phyloP scores from a whole-genome alignment of 2,329 filamentous ascomycete genomes.

The Microascus cirrosus region DNA sequence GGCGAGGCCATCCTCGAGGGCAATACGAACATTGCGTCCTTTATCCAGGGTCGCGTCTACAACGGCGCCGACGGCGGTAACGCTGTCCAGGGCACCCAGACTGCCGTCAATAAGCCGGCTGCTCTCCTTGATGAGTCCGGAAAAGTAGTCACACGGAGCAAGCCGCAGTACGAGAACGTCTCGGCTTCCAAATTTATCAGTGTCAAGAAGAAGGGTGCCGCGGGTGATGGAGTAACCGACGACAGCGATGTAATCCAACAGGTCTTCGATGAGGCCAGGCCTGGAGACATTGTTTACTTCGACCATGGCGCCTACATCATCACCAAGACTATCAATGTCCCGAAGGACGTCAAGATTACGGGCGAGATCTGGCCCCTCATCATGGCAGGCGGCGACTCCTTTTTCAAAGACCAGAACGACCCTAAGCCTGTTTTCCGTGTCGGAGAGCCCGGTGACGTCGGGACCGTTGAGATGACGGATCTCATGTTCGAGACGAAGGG shows the following conservation, averaged over 20 bases:
- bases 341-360: conserved; percentile 74
- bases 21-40: conserved; percentile 57
- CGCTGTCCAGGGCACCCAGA: conserved; percentile 47
- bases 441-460: conserved; percentile 64
- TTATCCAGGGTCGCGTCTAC: conserved; percentile 72
- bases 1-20: conserved; percentile 54
- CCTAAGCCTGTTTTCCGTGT: conserved; percentile 81
- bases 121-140: conserved; percentile 53
- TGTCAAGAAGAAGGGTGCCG: conserved; percentile 72
- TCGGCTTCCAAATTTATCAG: conserved; percentile 64
- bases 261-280: conserved; percentile 55
- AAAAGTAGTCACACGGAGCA: conserved; percentile 69
- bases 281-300: conserved; percentile 60
- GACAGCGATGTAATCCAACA: conserved; percentile 79
- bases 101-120: conserved; percentile 49
- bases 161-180: conserved; percentile 74
- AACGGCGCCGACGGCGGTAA: conserved; percentile 30
- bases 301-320: conserved; percentile 66
- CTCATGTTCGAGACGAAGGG: conserved; percentile 78
- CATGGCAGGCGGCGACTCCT: conserved; percentile 61
- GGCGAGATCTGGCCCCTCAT: conserved; percentile 89
- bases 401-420: conserved; percentile 64
- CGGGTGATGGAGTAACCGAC: conserved; percentile 78
- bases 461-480: conserved; percentile 78
- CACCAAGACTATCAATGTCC: conserved; percentile 58